Base-by-base conservation (phyloP, 345 rosid species). In the Camelina neglecta region DNA sequence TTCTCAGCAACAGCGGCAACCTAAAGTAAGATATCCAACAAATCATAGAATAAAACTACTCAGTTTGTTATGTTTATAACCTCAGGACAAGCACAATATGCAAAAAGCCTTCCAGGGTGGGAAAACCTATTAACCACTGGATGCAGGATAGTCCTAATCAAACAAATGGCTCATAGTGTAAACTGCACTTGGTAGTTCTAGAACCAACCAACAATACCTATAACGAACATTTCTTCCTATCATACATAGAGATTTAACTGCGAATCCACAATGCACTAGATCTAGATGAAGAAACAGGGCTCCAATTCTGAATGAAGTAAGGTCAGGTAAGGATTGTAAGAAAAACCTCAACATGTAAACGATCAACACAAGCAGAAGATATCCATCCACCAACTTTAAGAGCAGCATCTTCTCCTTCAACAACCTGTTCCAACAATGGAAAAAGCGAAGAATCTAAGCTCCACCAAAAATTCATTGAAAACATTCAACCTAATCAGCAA, bases 1-100 rank as follows among this genome's bases (percentile, higher is more conserved):
- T 92, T 97, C 81, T 92, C 97, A 56, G 93, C 86, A 73, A 95
- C 97, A 11, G 92, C 84, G 79, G 96, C 97, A 68, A 92, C 97
- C 98, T 94, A 75, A 59, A 39, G 70, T 41, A 66, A 59, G 18
- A 59, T 21, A 72, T 49, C 8, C 56, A 48, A 2, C 5, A 63
- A 16, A 47, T 9, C 38, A 47, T 13, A 13, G 2, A 31, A 23
- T 8, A 5, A 29, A 50, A n/a, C 36, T 20, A 21, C 13, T 45
- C 65, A 65, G 53, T 33, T 66, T 44, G 10, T 20, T 5, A 38
- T 16, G n/a, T 48, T 12, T n/a, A 64, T 35, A 69, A 55, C 51
- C 38, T 36, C 35, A 55, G 55, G n/a, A 45, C 11, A 64, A 62
- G 24, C 16, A 42, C 48, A n/a, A 55, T 26, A 59, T 24, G 29